Evolutionary conservation across 176 grass and related monocot genomes (phyloP), one percentile per base, ranked within the genome.

Genomic region (Thalia dealbata): DNA sequence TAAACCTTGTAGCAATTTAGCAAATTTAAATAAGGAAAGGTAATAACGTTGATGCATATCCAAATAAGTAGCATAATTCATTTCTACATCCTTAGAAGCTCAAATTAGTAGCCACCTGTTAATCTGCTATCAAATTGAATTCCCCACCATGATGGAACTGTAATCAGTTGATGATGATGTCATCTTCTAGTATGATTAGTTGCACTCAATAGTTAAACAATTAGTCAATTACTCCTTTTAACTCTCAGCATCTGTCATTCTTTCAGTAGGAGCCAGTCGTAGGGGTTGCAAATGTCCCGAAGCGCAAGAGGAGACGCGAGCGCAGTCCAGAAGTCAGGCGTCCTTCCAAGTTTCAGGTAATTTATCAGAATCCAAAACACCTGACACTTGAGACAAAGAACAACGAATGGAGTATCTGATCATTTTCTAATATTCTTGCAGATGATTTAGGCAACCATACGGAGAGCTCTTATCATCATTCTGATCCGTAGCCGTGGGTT

Each of bases 231-330:
- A 66, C 14, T 10, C 10, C 25, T 66, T 11, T 16, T 4, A 66
- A 66, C 0, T 32, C 19, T 64, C 1, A 13, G 52, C 18, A 6
- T 60, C 0, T 78, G 10, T 79, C 10, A 50, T 63, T 78, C 75
- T 56, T 28, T 28, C 2, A 68, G 68, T 63, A 89, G 84, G 75
- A 6, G 54, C 58, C 78, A 13, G 48, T 43, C 7, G 54, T 71
- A 26, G 82, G 90, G 79, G 60, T 54, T 56, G 50, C 77, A 80
- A 90, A 86, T 76, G 81, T 81, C 51, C 89, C 93, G 25, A 96
- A 88, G 73, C 89, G 84, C 14, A 92, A 75, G 86, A 92, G 82
- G 73, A 87, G 85, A 78, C 89, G 76, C 72, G 84, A 88, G 64
- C 86, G 86, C 0, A 75, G 61, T 69, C 82, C 82, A 75, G 92